phyloP scores from a whole-genome alignment of 371 early-diverging fungal species.

The Saksenaea oblongispora region DNA sequence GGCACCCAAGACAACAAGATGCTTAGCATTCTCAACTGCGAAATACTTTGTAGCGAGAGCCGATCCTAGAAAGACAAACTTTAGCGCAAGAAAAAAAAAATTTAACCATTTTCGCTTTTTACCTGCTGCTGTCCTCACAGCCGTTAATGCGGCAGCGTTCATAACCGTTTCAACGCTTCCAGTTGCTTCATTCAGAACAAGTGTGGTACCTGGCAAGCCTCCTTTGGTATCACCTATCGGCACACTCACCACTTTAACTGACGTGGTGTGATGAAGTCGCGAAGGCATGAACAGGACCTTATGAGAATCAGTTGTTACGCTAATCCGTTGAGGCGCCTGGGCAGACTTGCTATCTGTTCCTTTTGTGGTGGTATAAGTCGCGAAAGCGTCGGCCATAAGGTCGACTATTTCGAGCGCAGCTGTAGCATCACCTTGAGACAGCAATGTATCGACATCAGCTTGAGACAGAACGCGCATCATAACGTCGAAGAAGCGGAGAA shows the following conservation, averaged over 20 bases:
- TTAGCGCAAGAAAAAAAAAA: not conserved
- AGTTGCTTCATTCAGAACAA: constrained; percentile 55
- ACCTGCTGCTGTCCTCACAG: constrained; percentile 64
- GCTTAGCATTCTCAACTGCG: constrained; percentile 32
- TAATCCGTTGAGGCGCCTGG: constrained; percentile 56
- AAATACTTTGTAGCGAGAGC: constrained; percentile 56
- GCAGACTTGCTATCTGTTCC: constrained; percentile 26
- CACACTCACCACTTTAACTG: constrained; percentile 62
- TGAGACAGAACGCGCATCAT: constrained; percentile 36
- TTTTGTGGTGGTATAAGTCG: constrained; percentile 29
- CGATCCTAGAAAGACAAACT: constrained; percentile 32
- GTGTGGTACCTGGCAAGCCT: constrained; percentile 56
- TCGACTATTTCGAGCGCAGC: constrained; percentile 33
- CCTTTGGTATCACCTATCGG: constrained; percentile 47
- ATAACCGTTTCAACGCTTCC: constrained; percentile 54
- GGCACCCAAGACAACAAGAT: constrained; percentile 60
- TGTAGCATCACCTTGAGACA: constrained; percentile 19
- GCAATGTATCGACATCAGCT: constrained; percentile 25
- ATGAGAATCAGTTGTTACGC: constrained; percentile 43
- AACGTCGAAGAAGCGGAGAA: not conserved
- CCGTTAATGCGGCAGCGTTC: constrained; percentile 59
- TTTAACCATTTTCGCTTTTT: not conserved
- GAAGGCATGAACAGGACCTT: constrained; percentile 63
- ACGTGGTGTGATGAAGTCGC: constrained; percentile 49
- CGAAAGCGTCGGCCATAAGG: constrained; percentile 41